Percentiles rank a stretch among this genome's conserved stretches.
Conservation (phyloP, 2,329 filamentous ascomycete species). For the Tetracladium maxilliforme region DNA sequence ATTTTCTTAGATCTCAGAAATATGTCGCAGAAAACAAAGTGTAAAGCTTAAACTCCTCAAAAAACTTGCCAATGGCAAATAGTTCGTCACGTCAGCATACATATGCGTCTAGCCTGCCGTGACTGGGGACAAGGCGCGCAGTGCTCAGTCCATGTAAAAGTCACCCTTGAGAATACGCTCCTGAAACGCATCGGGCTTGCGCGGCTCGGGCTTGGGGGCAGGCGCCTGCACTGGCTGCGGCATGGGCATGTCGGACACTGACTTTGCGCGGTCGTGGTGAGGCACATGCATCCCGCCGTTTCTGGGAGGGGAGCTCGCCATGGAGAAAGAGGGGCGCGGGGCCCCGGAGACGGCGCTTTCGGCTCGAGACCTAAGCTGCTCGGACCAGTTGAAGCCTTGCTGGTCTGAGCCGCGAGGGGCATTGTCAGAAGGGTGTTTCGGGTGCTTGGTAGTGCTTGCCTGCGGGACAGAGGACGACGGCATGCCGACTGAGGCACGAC, state of each 20-base stretch:
- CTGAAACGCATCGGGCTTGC: conserved; percentile 86
- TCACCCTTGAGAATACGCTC: conserved; percentile 96
- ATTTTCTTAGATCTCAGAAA: no score
- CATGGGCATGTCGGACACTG: conserved; percentile 49
- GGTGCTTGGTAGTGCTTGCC: conserved; percentile 50
- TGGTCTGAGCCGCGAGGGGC: no score
- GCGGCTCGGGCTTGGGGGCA: conserved; percentile 29
- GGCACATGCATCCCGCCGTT: no score
- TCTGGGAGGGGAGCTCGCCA: conserved; percentile 12
- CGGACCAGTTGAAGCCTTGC: conserved; percentile 94
- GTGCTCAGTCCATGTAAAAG: conserved; percentile 91
- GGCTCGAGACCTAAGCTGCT: conserved; percentile 83
- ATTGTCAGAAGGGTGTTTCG: no score
- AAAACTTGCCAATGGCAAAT: no score
- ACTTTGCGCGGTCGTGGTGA: conserved; percentile 55
- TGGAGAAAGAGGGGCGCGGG: conserved; percentile 35
- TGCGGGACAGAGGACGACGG: no score
- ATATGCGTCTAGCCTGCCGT: no score
- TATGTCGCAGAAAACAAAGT: no score
- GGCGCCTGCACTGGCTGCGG: conserved; percentile 13
- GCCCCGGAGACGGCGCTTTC: conserved; percentile 55
- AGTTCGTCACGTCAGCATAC: no score
- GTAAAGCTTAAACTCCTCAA: no score
- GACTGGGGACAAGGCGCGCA: no score
- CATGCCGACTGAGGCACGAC: no score